Evolutionary conservation across 75 land plant species (phyloP), one percentile per base, ranked within the genome.

Genomic region (Sequoiadendron giganteum): DNA sequence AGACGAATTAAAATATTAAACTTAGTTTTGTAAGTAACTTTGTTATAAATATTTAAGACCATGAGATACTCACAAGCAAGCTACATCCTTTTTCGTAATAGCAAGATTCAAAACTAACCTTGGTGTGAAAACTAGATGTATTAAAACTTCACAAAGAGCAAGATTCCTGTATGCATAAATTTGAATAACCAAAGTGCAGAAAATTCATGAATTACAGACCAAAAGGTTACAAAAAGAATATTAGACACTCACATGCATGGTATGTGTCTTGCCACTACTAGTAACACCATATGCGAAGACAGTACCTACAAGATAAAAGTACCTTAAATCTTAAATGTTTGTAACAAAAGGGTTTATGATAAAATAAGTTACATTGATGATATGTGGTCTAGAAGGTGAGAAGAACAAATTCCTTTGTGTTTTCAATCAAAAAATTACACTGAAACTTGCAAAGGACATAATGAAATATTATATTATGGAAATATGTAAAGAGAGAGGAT

Each of bases 281-380:
- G 99, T 97, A 68, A 97, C 99, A 86, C 99, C 99, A 92, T 97
- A 97, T 73, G 99, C 95, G 91, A 97, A 97, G 21, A 97, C 97
- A 32, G 99, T 97, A 2, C 99, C 99, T 97, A 92, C 58, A 70
- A 54, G 0, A 47, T 47, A 45, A 28, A 28, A 28, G 47, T 82
- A 45, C 43, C 34, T 82, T 28, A 49, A 47, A 45, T 10, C 34
- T 82, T 28, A 49, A 47, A 10, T 82, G 84, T 82, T 45, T 47
- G 84, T 82, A 47, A 82, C 16, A 82, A 43, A 45, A 45, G 32
- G 43, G 32, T 15, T 47, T 78, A 40, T 19, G 45, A 79, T 42
- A 43, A 42, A 79, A 79, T 10, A 82, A 82, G 34, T 43, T 82
- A 42, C 28, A 28, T n/a, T 47, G n/a, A 28, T 75, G 15, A 75